Percentiles rank a stretch among this genome's conserved stretches.
Evolutionary conservation across 768 basidiomycete genomes (phyloP).

Genomic region (Amanita jacksonii): DNA sequence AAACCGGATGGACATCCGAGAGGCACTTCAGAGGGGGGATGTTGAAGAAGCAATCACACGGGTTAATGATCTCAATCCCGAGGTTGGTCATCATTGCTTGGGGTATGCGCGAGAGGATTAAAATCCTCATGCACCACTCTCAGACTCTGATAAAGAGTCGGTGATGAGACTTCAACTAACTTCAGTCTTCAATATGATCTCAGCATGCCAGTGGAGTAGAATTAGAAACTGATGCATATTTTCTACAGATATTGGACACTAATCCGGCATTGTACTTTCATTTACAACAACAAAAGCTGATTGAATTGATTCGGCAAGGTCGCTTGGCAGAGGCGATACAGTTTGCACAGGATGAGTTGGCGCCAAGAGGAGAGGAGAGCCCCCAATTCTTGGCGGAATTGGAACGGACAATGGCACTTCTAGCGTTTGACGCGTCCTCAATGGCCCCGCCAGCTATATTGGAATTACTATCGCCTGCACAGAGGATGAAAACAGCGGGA

Average conservation of each 20-base stretch:
- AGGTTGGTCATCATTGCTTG: slow-evolving; percentile 44
- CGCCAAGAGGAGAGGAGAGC: slow-evolving; percentile 90
- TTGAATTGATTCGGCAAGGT: slow-evolving; percentile 86
- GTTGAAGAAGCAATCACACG: slow-evolving; percentile 93
- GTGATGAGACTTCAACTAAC: slow-evolving; percentile 79
- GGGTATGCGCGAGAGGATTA: slow-evolving; percentile 55
- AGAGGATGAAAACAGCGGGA: slow-evolving; percentile 89
- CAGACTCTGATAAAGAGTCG: slow-evolving; percentile 64
- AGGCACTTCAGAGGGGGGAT: slow-evolving; percentile 89
- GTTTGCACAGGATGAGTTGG: slow-evolving; percentile 91
- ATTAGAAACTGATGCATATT: slow-evolving; percentile 15
- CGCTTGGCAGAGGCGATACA: slow-evolving; percentile 69
- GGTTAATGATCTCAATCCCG: slow-evolving; percentile 93
- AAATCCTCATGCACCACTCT: slow-evolving; percentile 98
- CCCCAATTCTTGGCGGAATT: slow-evolving; percentile 89
- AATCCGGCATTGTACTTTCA: slow-evolving; percentile 92
- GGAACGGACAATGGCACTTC: slow-evolving; percentile 89
- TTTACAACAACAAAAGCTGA: slow-evolving; percentile 90
- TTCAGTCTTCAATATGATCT: slow-evolving; percentile 97
- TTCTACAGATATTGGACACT: slow-evolving; percentile 83
- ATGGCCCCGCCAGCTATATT: slow-evolving; percentile 57
- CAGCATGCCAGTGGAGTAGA: slow-evolving; percentile 14
- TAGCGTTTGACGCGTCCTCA: slow-evolving; percentile 68
- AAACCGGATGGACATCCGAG: slow-evolving; percentile 88
- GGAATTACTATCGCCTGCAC: slow-evolving; percentile 75